Conservation (phyloP, 1,284 basidiomycete species). For the Rhodotorula mucilaginosa region DNA sequence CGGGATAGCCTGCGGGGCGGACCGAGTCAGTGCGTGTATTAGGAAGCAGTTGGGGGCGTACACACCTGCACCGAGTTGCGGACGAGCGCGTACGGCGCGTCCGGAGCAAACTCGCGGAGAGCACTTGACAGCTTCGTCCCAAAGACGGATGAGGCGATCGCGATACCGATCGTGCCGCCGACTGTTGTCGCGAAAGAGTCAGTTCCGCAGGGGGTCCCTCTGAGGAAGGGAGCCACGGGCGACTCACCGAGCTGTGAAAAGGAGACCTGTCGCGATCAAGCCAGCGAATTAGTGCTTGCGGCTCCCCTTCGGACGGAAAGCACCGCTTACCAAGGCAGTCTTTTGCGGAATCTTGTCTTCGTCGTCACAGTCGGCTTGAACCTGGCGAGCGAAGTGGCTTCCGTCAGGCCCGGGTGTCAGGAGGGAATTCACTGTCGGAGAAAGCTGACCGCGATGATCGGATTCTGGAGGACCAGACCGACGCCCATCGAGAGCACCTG, state of each 20-base stretch:
- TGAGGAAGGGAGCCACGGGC: conserved; percentile 22
- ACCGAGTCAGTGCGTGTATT: conserved; percentile 3
- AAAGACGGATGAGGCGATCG: conserved; percentile 52
- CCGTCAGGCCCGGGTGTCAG: background rate
- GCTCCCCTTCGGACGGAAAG: background rate
- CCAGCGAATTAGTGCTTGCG: background rate
- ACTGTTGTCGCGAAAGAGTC: conserved; percentile 49
- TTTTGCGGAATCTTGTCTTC: conserved; percentile 36
- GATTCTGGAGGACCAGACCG: conserved; percentile 49
- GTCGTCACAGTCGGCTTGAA: conserved; percentile 53
- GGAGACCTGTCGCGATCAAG: conserved; percentile 4
- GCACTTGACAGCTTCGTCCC: conserved; percentile 43
- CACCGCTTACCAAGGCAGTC: conserved; percentile 2
- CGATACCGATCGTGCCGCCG: conserved; percentile 52
- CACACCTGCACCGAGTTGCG: conserved; percentile 39
- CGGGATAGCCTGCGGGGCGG: conserved; percentile 43
- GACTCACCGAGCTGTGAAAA: conserved; percentile 14
- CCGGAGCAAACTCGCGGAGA: conserved; percentile 42
- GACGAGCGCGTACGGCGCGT: conserved; percentile 38
- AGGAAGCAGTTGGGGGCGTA: conserved; percentile 7
- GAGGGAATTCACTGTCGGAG: too few relatives aligned
- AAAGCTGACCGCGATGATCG: conserved; percentile 47
- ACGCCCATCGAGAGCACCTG: conserved; percentile 42
- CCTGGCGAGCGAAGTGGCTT: background rate
- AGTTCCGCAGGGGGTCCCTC: conserved; percentile 6